Percentiles rank a stretch among this genome's conserved stretches.
Conservation (phyloP, 257 asterid genomes). For the Solanum neorickii region DNA sequence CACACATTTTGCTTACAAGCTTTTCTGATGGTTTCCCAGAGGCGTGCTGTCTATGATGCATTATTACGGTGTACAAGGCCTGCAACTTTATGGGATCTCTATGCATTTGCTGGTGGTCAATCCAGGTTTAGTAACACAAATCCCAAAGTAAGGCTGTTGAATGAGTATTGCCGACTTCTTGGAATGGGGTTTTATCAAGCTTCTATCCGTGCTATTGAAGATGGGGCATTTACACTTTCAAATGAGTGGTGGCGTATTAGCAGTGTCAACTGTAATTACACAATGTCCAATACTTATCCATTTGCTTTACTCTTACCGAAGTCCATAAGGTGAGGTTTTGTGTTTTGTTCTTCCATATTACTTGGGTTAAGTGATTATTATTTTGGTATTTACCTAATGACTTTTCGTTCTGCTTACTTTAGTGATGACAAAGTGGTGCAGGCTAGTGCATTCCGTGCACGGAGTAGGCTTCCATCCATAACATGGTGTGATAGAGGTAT, state of each 20-base stretch:
- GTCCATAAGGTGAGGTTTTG: slow-evolving; percentile 51
- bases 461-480: slow-evolving; percentile 81
- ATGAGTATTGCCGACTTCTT: slow-evolving; percentile 88
- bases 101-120: slow-evolving; percentile 62
- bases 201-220: slow-evolving; percentile 49
- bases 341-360: not conserved
- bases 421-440: slow-evolving; percentile 83
- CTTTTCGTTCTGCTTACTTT: slow-evolving; percentile 17
- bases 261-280: slow-evolving; percentile 52
- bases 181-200: slow-evolving; percentile 54
- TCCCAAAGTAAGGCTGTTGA: slow-evolving; percentile 70
- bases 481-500: slow-evolving; percentile 93
- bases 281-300: slow-evolving; percentile 82
- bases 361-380: slow-evolving; percentile 4
- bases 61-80: slow-evolving; percentile 67
- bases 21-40: slow-evolving; percentile 35
- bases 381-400: slow-evolving; percentile 13
- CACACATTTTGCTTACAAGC: not conserved
- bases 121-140: slow-evolving; percentile 42
- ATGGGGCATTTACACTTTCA: slow-evolving; percentile 61
- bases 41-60: slow-evolving; percentile 84
- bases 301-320: slow-evolving; percentile 91
- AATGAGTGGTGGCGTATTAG: slow-evolving; percentile 93
- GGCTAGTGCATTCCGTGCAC: slow-evolving; percentile 83
- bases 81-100: slow-evolving; percentile 79